phyloP scores from a whole-genome alignment of 164 flowering plant species.

The Cinnamomum micranthum region DNA sequence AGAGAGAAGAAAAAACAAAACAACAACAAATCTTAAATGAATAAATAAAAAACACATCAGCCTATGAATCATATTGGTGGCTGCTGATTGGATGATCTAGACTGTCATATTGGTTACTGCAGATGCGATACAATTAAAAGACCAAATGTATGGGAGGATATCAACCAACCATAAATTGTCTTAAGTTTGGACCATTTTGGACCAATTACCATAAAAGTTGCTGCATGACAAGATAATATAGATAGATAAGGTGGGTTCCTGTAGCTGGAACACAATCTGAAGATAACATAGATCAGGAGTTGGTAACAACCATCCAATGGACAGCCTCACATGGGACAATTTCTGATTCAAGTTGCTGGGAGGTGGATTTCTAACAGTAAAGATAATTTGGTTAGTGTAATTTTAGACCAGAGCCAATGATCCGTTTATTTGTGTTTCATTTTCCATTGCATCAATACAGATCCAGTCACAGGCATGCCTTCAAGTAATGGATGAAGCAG shows the following conservation, averaged over 20 bases:
- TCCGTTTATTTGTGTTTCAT: too few relatives aligned
- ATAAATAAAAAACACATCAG: too few relatives aligned
- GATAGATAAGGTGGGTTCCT: background rate
- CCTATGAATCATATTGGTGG: background rate
- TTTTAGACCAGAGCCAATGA: too few relatives aligned
- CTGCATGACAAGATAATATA: background rate
- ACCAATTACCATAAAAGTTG: background rate
- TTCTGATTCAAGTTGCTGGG: background rate
- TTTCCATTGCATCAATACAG: conserved; percentile 22
- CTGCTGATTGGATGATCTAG: background rate
- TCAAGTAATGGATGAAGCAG: conserved; percentile 56
- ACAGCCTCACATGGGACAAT: background rate
- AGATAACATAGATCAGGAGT: background rate
- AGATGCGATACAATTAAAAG: background rate
- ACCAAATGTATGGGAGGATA: background rate
- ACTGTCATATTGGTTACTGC: background rate
- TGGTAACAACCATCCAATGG: background rate
- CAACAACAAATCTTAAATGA: too few relatives aligned
- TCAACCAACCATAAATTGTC: too few relatives aligned
- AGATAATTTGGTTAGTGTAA: too few relatives aligned
- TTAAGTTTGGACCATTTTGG: background rate
- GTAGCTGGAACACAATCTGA: background rate
- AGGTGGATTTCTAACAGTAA: too few relatives aligned
- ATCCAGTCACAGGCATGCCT: conserved; percentile 61
- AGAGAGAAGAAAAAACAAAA: background rate